phyloP scores from a whole-genome alignment of 2,329 filamentous ascomycete species.

The Exutisphaerella laricina region DNA sequence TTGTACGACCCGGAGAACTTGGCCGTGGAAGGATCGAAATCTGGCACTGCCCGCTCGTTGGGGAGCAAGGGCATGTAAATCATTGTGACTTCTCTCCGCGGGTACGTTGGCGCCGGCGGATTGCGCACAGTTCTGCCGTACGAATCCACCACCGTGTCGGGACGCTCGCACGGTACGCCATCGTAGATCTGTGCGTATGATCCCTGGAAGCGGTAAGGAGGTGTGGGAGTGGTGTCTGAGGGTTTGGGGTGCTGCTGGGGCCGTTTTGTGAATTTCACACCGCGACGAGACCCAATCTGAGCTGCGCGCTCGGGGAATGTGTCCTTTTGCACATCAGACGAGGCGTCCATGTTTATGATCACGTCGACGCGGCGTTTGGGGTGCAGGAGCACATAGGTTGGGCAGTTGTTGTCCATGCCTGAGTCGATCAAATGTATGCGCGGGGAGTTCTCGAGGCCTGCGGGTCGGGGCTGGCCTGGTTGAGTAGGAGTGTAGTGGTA shows the following conservation, averaged over 20 bases:
- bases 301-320: constrained; percentile 31
- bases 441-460: constrained; percentile 32
- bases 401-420: constrained; percentile 36
- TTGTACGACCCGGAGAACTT: constrained; percentile 32
- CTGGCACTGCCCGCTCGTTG: constrained; percentile 31
- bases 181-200: constrained; percentile 32
- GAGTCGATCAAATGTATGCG: constrained; percentile 34
- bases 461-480: constrained; percentile 20
- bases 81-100: constrained; percentile 28
- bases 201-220: constrained; percentile 30
- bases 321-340: constrained; percentile 32
- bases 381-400: constrained; percentile 29
- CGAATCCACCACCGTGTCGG: constrained; percentile 27
- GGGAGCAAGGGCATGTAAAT: constrained; percentile 32
- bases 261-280: constrained; percentile 30
- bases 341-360: constrained; percentile 34
- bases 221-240: constrained; percentile 23
- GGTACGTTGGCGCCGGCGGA: constrained; percentile 26
- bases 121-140: constrained; percentile 29
- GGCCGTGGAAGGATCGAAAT: constrained; percentile 31
- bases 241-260: constrained; percentile 22
- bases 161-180: constrained; percentile 19
- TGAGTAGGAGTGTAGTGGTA: constrained; percentile 26
- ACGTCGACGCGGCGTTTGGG: constrained; percentile 28
- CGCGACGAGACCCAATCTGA: constrained; percentile 31